Base-by-base conservation (phyloP, 2,329 filamentous ascomycete genomes). In the Periconia digitata region DNA sequence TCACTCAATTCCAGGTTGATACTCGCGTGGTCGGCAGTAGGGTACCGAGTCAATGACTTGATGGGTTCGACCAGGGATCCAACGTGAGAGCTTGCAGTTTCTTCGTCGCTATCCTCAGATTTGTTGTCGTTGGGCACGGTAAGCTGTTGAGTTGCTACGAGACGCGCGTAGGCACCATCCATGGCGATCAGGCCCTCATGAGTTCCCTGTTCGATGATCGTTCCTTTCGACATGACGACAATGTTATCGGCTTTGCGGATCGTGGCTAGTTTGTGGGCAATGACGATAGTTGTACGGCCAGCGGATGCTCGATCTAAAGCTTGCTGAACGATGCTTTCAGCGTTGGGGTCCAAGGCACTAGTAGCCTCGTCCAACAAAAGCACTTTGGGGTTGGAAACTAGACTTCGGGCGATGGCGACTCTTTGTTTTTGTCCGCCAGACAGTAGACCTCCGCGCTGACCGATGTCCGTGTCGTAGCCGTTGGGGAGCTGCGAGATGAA, bases 391-490 rank as follows among this genome's bases (percentile, higher is more conserved):
- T 95, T 87, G 23, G 86, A 90, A 35, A 95, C 88, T 50, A 95
- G 83, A 24, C 90, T 90, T 63, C 90, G 80, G 7, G 91, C 90
- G 71, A 96, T 96, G 10, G 91, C 90, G 66, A 96, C 92, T 58
- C 92, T 87, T 73, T 96, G 92, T 72, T 95, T 95, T 73, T 96
- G 92, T 32, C 92, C 92, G 67, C 92, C 92, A 44, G 89, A 94
- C 13, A 96, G 79, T 45, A 95, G 76, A 67, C 95, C 94, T 6
- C 92, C 92, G 53, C 90, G 86, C 71, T 96, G 90, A 47, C 92
- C 92, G 18, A 96, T 91, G 55, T 94, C 84, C 0, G 92, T 96
- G 56, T 95, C 83, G 62, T 96, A 96, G 1, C 88, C 88, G 63
- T 60, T 43, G 17, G 58, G 56, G 1, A 97, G 79, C 12, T 78